Evolutionary conservation across 371 early-diverging fungal genomes (phyloP), one percentile per base, ranked within the genome.

Genomic region (Dentiscutata heterogama): DNA sequence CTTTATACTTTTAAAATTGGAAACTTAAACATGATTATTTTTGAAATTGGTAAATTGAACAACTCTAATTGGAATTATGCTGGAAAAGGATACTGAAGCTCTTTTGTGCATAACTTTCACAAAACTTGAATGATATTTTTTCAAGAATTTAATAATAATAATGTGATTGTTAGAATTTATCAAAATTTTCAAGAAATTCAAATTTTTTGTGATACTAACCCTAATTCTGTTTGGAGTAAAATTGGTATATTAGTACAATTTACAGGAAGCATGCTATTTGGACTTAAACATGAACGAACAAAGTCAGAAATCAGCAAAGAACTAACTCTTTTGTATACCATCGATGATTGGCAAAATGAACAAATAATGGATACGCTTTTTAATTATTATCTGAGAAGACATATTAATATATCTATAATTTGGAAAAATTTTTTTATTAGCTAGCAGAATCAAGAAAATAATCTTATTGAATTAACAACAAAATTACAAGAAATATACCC

Each of bases 211-310:
- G 64, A 64, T 64, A 18, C 64, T 31, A 64, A 64, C 31, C 29
- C 31, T 64, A 64, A 64, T 29, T 64, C 31, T 29, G 64, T 64
- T 64, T 64, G 13, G 64, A 64, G 18, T 29, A 64, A 64, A 64
- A 64, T 64, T 64, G 29, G 64, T 29, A 64, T 64, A 64, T 64
- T 64, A 64, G 31, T 18, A 64, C 11, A 64, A 31, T 64, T 64
- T 64, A 64, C 25, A 11, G 64, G 16, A 64, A 64, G 27, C 64
- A 64, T 31, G 11, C 64, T 64, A 14, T 64, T 64, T 64, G 31
- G 64, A 64, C 64, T 64, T 64, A 14, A 64, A 64, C 29, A 64
- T 64, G 31, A 64, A 29, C 29, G 22, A 29, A 64, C 31, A 13
- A 64, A 64, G 31, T 64, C 31, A 64, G 64, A 29, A 64, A 68